Base-by-base conservation (phyloP, 148 eudicot genomes). In the Simmondsia chinensis region DNA sequence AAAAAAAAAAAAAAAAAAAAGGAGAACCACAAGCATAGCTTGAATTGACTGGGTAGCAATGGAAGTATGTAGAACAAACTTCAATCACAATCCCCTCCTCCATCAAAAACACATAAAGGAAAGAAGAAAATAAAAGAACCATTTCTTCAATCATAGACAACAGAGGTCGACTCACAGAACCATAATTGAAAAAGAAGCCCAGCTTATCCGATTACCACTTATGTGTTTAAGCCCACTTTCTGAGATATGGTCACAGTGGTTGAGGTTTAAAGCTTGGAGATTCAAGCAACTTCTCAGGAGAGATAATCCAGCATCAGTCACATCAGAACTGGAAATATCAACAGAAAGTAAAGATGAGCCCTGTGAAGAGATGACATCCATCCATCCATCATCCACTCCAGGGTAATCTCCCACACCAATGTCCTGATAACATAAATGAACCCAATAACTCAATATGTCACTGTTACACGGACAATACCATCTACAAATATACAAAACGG, bases 271-370 rank as follows among this genome's bases (percentile, higher is more conserved):
- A 3, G 52, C 56, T 50, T 64, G 46, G 30, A 64, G 57, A 56
- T 41, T 64, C 11, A 47, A 49, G 46, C 69, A 56, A 43, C 52
- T 28, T 43, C 50, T 56, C 24, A 64, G 31, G 17, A 49, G 52
- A 42, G 47, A 51, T 40, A 64, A 20, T 40, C 63, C 69, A 64
- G 52, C 28, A 56, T 64, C 69, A 9, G 69, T 64, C 39, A 64
- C 69, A 50, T 56, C 69, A 23, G 69, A 64, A 50, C 69, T 46
- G 13, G 69, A 64, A 43, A 64, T 51, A 43, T 64, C 69, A 23
- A 56, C 63, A 10, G 69, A 64, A 20, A 64, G 69, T 43, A 64
- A 56, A 43, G 69, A 49, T 12, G 63, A 49, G 12, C 57, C 52
- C 11, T 64, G 69, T 28, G 69, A 56, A 35, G 63, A 49, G 29